Evolutionary conservation across 345 rosid species (phyloP), one percentile per base, ranked within the genome.

Genomic region (Isatis tinctoria): DNA sequence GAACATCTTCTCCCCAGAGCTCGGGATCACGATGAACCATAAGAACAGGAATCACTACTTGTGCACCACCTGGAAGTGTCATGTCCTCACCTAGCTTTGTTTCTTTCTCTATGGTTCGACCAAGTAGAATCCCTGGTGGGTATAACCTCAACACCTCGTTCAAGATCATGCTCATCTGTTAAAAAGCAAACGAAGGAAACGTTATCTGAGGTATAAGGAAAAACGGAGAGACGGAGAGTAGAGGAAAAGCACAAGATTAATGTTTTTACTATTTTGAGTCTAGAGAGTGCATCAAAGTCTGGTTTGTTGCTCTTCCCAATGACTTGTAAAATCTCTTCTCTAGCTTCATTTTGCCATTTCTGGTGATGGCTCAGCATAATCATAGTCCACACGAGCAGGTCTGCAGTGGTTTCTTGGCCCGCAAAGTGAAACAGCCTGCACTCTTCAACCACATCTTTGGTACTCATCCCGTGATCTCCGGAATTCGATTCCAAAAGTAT

Each of bases 361-460:
- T 77, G 78, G 67, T 89, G 84, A 74, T 79, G 70, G 10, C 87
- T 80, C 6, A 91, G 72, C 65, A 85, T 68, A 56, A 91, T 78
- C 75, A 85, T 74, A 0, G 91, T 86, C 97, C 97, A 91, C 48
- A 84, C 82, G 9, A 89, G 87, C 62, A 88, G 67, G 24, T 73
- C 77, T 5, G 97, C 79, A 0, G 96, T 87, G 72, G 93, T 91
- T 74, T 89, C 91, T 61, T 87, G 85, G 10, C 93, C 96, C 6
- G 91, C 91, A 5, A 89, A 65, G 78, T 89, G 84, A 68, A 91
- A 87, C 53, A 85, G 52, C 60, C 87, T 87, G 73, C 93, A 89
- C 74, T 91, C 97, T 66, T 87, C 92, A 0, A 89, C 79, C 59
- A 91, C 90, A 37, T 87, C 84, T 17, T 81, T 60, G 37, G 80